Base-by-base conservation (phyloP, 208 protist species). In the Novymonas esmeraldas region DNA sequence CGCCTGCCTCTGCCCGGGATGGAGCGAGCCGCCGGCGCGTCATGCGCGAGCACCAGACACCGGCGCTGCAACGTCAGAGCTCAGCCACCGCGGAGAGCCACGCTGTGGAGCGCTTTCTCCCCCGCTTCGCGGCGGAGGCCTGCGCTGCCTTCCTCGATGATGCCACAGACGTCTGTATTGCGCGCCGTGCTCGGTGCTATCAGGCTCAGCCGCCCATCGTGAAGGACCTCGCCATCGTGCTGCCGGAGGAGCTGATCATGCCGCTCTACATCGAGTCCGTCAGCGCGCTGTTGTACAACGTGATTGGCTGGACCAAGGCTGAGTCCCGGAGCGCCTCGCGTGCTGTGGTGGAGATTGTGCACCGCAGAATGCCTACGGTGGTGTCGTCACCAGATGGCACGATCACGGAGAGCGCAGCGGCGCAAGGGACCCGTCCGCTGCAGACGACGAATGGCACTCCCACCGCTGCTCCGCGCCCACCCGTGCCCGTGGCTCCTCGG, bases 131-230 rank as follows among this genome's bases (percentile, higher is more conserved):
- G 10, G 55, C 68, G 13, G 78, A 84, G 58, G 81, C 79, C 2
- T 78, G 78, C 31, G 70, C 76, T 51, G 75, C 70, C 6, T 92
- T 92, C 57, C 56, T 93, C 33, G 73, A 85, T 20, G 83, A 86
- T 50, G 41, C 49, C 31, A 70, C 66, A 14, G 64, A 68, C 0
- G 56, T 80, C 36, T 85, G 81, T 65, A 56, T 74, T 6, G 46
- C 38, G 1, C 70, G 81, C 11, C 81, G 76, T 36, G 63, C 64
- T 6, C 71, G 78, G 29, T 81, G 66, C 36, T 73, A 79, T 62
- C 59, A 64, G 36, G 76, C 76, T 24, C 81, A 84, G 71, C 76
- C 80, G 28, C 54, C 22, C 28, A 72, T 81, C 20, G 78, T 64
- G 36, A 73, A 60, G 14, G 28, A 73, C 29, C 46, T 64, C 3